These are phyloP conservation scores for Phyllosticta citriasiana DNA, from an alignment of 2,329 filamentous ascomycete species.

Conservation along the genomic window DNA sequence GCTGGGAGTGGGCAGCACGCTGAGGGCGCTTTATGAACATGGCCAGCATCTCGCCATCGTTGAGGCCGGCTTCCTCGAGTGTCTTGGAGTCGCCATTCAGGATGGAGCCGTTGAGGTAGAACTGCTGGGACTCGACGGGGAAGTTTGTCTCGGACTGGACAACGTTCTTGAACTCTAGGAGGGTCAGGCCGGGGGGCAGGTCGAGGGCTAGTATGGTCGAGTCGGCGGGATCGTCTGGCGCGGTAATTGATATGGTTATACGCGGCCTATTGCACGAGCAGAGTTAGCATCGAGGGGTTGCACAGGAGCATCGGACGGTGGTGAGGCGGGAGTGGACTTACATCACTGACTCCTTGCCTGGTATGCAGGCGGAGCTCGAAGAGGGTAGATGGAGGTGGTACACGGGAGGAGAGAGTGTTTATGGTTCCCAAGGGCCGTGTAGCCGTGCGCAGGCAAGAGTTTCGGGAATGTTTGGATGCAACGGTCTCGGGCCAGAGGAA, in stretches of 20 bases:
- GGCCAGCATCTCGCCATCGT: conserved; percentile 85
- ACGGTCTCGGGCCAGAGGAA: conserved; percentile 5
- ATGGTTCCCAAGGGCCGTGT: conserved; percentile 1
- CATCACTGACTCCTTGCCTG: conserved; percentile 26
- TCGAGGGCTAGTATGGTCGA: conserved; percentile 73
- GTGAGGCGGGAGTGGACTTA: conserved; percentile 20
- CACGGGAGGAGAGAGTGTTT: conserved; percentile 20
- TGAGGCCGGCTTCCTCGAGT: conserved; percentile 68
- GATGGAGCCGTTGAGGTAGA: conserved; percentile 82
- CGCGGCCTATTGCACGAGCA: conserved; percentile 50
- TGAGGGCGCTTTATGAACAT: conserved; percentile 54
- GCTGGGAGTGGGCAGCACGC: conserved; percentile 6
- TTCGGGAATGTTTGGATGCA: conserved; percentile 7
- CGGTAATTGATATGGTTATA: conserved; percentile 77
- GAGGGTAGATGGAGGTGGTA: not conserved
- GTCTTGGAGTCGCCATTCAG: conserved; percentile 71
- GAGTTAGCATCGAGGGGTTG: conserved; percentile 15
- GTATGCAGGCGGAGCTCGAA: conserved; percentile 19
- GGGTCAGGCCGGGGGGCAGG: conserved; percentile 69
- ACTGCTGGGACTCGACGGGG: conserved; percentile 62
- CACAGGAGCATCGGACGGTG: conserved; percentile 18
- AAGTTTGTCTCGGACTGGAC: conserved; percentile 76
- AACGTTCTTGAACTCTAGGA: conserved; percentile 77
- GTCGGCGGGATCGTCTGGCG: conserved; percentile 55
- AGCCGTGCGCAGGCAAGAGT: conserved; percentile 4